Evolutionary conservation across 129 eudicot genomes (phyloP).

Genomic region (Flaveria sonorensis): DNA sequence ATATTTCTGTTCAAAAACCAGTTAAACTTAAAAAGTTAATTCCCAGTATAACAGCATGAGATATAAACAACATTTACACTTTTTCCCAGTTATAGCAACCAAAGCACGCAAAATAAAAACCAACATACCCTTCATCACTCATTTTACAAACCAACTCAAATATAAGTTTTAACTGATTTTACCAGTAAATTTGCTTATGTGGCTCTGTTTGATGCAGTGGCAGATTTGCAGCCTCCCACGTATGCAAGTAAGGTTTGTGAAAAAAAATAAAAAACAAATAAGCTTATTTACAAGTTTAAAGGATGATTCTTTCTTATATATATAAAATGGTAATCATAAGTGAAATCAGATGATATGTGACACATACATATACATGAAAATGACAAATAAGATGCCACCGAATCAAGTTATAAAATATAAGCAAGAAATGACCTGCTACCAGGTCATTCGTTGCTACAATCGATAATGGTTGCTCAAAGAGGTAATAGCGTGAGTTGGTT

Average conservation of each 20-base stretch:
- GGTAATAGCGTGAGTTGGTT: background rate
- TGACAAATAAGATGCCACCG: background rate
- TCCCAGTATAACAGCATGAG: background rate
- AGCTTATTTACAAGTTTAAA: background rate
- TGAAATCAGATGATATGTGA: background rate
- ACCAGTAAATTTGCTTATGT: background rate
- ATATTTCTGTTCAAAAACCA: slow-evolving; percentile 47
- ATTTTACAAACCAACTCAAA: background rate
- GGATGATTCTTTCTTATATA: background rate
- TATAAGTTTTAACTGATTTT: background rate
- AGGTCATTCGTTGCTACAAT: background rate
- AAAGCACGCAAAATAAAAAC: background rate
- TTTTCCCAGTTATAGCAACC: background rate
- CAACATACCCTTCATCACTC: background rate
- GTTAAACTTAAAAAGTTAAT: background rate
- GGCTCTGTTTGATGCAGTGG: background rate
- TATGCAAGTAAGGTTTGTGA: background rate
- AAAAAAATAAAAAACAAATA: background rate
- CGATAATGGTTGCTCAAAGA: background rate
- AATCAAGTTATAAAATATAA: background rate
- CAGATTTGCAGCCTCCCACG: background rate
- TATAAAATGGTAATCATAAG: background rate
- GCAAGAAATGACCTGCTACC: background rate
- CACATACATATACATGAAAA: background rate
- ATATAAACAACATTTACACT: background rate